Conservation (phyloP, 2,329 filamentous ascomycete species). For the Rhynchosporium secalis region DNA sequence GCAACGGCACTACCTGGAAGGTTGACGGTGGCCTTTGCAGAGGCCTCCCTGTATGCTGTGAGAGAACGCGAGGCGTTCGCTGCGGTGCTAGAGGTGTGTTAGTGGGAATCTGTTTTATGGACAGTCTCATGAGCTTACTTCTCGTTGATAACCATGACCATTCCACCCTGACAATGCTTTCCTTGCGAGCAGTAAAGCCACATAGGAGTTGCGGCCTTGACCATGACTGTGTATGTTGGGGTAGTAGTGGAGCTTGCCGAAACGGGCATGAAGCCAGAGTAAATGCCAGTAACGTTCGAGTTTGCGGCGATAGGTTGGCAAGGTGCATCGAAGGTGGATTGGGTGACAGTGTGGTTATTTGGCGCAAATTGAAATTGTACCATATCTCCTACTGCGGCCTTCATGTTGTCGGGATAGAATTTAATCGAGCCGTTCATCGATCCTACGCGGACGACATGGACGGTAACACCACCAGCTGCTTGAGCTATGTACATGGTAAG, state of each 20-base stretch:
- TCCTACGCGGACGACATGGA: constrained; percentile 68
- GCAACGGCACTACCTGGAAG: constrained; percentile 40
- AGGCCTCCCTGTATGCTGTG: constrained; percentile 41
- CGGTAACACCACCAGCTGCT: constrained; percentile 35
- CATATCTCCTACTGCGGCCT: constrained; percentile 61
- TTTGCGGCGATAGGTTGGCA: constrained; percentile 60
- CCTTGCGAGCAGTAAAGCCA: constrained; percentile 79
- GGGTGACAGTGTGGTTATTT: constrained; percentile 76
- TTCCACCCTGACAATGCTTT: constrained; percentile 64
- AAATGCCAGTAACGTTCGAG: constrained; percentile 59
- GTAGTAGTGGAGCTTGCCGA: constrained; percentile 52
- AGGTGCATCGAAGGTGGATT: constrained; percentile 72
- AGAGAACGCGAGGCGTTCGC: constrained; percentile 56
- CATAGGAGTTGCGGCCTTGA: constrained; percentile 69
- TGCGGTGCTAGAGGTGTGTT: constrained; percentile 30
- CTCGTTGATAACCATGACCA: constrained; percentile 48
- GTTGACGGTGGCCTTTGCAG: constrained; percentile 44
- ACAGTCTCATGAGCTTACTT: constrained; percentile 48
- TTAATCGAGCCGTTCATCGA: constrained; percentile 47
- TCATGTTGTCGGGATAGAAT: constrained; percentile 67
- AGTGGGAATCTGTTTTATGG: neutral
- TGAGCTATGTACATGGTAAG: constrained; percentile 16
- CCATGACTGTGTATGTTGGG: constrained; percentile 69
- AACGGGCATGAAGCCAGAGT: constrained; percentile 67
- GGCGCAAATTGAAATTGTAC: constrained; percentile 67